A percentile compares a stretch with the other conserved stretches of the same genome.
Conservation (phyloP, 305 asterid species). For the Fraxinus greggii region DNA sequence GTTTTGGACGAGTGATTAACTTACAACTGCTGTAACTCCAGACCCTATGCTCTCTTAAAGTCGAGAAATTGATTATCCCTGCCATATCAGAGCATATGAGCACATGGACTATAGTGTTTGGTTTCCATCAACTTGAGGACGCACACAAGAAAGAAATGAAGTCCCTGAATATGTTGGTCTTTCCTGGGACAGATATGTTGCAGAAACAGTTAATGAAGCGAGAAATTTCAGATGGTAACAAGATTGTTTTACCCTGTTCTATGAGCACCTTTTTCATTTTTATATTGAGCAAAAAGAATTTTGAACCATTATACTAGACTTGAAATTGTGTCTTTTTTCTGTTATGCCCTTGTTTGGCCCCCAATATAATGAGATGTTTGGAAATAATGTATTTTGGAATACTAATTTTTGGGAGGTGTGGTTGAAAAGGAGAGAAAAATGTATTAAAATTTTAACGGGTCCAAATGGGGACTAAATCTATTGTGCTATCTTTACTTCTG, state of each 20-base stretch:
- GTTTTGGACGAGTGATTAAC: slow-evolving; percentile 12
- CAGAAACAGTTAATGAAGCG: slow-evolving; percentile 39
- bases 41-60: slow-evolving; percentile 70
- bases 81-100: slow-evolving; percentile 87
- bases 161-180: slow-evolving; percentile 50
- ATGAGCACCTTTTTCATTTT: not conserved
- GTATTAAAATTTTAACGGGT: not conserved
- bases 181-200: slow-evolving; percentile 57
- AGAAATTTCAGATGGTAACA: slow-evolving; percentile 34
- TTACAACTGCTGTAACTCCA: slow-evolving; percentile 33
- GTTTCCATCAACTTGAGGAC: slow-evolving; percentile 66
- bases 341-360: not conserved
- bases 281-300: not conserved
- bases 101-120: slow-evolving; percentile 79
- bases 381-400: not conserved
- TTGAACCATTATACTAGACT: not conserved
- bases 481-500: slow-evolving; percentile 17
- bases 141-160: slow-evolving; percentile 48
- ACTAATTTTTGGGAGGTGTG: not conserved
- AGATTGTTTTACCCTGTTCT: not conserved
- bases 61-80: slow-evolving; percentile 79
- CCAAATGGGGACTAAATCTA: not conserved
- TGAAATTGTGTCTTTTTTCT: not conserved
- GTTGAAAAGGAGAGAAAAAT: not conserved
- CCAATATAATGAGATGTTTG: not conserved